Evolutionary conservation across 140 eudicot species (phyloP).

Genomic region (Erigeron philadelphicus): DNA sequence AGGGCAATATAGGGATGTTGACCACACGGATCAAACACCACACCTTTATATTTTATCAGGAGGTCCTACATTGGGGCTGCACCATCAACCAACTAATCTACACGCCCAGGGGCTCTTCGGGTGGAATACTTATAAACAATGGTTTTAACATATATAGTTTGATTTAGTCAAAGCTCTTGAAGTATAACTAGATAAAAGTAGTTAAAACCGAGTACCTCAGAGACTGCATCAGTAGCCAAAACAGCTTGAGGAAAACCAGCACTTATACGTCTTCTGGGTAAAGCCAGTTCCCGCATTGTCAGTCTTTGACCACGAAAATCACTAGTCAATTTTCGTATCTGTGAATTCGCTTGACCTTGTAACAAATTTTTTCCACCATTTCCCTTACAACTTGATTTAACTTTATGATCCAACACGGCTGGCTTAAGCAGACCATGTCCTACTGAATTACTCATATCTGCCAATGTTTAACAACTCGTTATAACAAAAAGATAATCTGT

Average conservation of each 20-base stretch:
- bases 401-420: slow-evolving; percentile 55
- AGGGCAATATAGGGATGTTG: too few relatives aligned
- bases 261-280: slow-evolving; percentile 31
- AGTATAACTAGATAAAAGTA: not conserved
- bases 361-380: slow-evolving; percentile 39
- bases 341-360: slow-evolving; percentile 50
- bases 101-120: too few relatives aligned
- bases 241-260: slow-evolving; percentile 44
- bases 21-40: too few relatives aligned
- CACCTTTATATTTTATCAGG: too few relatives aligned
- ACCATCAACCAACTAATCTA: too few relatives aligned
- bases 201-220: slow-evolving; percentile 43
- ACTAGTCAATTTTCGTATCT: slow-evolving; percentile 39
- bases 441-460: slow-evolving; percentile 64
- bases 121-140: too few relatives aligned
- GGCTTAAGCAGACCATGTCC: slow-evolving; percentile 42
- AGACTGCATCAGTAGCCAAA: slow-evolving; percentile 56
- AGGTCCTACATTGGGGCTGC: too few relatives aligned
- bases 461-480: slow-evolving; percentile 3
- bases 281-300: slow-evolving; percentile 32
- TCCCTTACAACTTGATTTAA: slow-evolving; percentile 42
- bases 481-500: not conserved
- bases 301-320: slow-evolving; percentile 41
- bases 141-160: too few relatives aligned
- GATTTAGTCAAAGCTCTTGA: not conserved